These are phyloP conservation scores for Lasiodiplodia theobromae DNA, from an alignment of 2,329 filamentous ascomycete genomes.

Conservation along the genomic window DNA sequence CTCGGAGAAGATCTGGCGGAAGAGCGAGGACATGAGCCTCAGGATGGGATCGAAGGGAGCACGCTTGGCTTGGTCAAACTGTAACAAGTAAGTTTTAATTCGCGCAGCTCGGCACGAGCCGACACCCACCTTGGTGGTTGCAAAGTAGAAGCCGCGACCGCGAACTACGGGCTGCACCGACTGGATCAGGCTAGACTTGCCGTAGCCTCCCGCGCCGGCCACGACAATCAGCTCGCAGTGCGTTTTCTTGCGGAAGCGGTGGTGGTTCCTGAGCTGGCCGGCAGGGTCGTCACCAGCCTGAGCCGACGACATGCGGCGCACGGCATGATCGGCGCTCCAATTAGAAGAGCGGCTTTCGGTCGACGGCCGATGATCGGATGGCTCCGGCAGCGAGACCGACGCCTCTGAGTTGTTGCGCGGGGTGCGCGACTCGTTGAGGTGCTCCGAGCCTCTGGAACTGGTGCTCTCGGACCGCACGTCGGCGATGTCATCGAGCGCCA, in stretches of 20 bases:
- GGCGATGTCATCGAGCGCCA: slow-evolving; percentile 54
- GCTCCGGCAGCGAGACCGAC: slow-evolving; percentile 17
- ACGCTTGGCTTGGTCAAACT: slow-evolving; percentile 64
- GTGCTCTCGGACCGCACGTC: slow-evolving; percentile 51
- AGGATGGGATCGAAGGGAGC: slow-evolving; percentile 69
- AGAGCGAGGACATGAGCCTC: slow-evolving; percentile 65
- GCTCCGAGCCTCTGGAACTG: slow-evolving; percentile 62
- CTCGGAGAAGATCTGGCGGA: slow-evolving; percentile 71
- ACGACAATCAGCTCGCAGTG: slow-evolving; percentile 68
- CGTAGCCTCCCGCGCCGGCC: slow-evolving; percentile 63
- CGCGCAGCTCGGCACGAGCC: slow-evolving; percentile 9
- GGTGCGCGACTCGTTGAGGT: slow-evolving; percentile 17
- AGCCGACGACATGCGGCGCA: slow-evolving; percentile 23
- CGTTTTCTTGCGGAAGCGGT: slow-evolving; percentile 40
- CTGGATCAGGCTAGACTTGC: slow-evolving; percentile 67
- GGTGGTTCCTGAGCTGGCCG: slow-evolving; percentile 11
- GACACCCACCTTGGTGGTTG: slow-evolving; percentile 56
- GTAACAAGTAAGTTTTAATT: background rate
- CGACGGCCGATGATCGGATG: slow-evolving; percentile 23
- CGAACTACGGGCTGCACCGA: slow-evolving; percentile 64
- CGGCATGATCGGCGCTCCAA: slow-evolving; percentile 4
- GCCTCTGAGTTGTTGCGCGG: slow-evolving; percentile 30
- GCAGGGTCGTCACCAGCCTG: slow-evolving; percentile 24
- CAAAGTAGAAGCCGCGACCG: slow-evolving; percentile 64
- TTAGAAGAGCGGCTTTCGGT: slow-evolving; percentile 26